Evolutionary conservation across 768 basidiomycete genomes (phyloP), one percentile per base, ranked within the genome.

Genomic region (Auricularia sp.): DNA sequence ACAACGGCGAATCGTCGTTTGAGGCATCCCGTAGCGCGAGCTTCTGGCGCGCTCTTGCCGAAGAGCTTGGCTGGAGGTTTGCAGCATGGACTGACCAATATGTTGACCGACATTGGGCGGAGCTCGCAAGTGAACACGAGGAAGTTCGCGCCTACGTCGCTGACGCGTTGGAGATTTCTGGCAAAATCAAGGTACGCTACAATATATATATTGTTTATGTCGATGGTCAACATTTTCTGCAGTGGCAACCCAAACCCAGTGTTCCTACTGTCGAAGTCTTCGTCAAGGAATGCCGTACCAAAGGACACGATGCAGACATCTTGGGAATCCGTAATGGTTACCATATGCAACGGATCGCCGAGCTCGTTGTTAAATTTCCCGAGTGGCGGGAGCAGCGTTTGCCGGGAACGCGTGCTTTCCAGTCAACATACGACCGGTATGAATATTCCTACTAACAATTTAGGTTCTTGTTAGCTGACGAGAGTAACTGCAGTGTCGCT

Each of bases 371-470:
- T 24, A 80, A 78, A 29, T 87, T 95, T 72, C 82, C 83, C 54
- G 72, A 78, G 21, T 92, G 90, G 92, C 81, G 89, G 37, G 78
- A 80, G 45, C 82, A 88, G 66, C 83, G 92, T 37, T 73, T 85
- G 3, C 84, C 90, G 21, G 91, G 92, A 3, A 83, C 85, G 33
- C 83, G 87, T 39, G 91, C 91, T 3, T 88, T 91, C 70, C 87
- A 91, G 70, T 94, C 91, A 0, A 86, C 82, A n/a, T 93, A 94
- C 69, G 92, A 95, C 71, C 83, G 87, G 83, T 86, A 72, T 14
- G 39, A 7, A 42, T 14, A 45, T 79, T 72, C 2, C 59, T 70
- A 16, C 65, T 33, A 47, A 7, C n/a, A 16, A 18, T 18, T 18
- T 6, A 8, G 47, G 1, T 16, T 6, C 21, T 18, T 18, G 18